Evolutionary conservation across 1,284 basidiomycete genomes (phyloP), one percentile per base, ranked within the genome.

Genomic region (Termitomyces sp.): DNA sequence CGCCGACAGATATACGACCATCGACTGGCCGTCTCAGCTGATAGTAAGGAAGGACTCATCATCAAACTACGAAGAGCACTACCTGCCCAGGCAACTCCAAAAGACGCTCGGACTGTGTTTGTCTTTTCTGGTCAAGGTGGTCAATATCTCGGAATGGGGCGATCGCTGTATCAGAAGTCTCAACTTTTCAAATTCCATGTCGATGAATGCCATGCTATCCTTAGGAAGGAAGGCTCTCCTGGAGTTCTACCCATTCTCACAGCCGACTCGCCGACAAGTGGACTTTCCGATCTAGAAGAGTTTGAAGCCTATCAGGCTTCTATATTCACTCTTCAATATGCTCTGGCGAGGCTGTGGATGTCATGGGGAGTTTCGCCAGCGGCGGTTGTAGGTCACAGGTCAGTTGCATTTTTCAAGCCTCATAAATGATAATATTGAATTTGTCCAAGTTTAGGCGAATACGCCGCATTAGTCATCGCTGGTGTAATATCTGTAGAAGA

Each of bases 91-190:
- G 68, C 69, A 8, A 55, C 66, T 10, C 54, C 63, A 8, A 52
- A 57, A 5, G 55, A 61, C 2, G 67, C 67, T 12, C 68, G 70
- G 5, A 71, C 78, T 2, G 73, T 81, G 1, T 87, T 88, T 58
- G 80, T 87, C 5, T 88, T 87, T 67, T 84, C 86, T 15, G 87
- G 86, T 5, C 85, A 88, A 65, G 86, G 86, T 39, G 73, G 78
- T 34, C 84, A 86, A 58, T 83, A 84, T 66, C 58, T 73, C n/a
- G 78, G 81, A 3, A 87, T 88, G 85, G 85, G 84, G 1, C 58
- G 67, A 12, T 67, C 68, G 0, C 72, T 89, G 9, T 89, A 88
- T 57, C 62, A 62, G 42, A 72, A 71, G 0, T 74, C 71, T 4
- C 59, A 72, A 0, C 53, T 76, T 1, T 86, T 88, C 64, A 73